These are phyloP conservation scores for Hymenochaete sp. DNA, from an alignment of 1,284 basidiomycete species.

Conservation along the genomic window DNA sequence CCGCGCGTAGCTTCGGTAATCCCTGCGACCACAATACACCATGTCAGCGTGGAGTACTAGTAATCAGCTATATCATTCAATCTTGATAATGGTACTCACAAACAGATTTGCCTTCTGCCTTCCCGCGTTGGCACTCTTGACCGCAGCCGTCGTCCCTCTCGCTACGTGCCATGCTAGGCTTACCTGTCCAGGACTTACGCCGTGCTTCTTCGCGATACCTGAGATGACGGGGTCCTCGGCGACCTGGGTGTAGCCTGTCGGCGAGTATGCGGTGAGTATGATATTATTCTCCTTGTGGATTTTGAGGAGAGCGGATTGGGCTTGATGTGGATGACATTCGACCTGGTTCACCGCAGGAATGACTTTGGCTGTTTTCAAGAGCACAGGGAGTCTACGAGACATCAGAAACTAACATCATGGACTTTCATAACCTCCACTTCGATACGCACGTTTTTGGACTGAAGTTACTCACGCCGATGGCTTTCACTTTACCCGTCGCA, in stretches of 20 bases:
- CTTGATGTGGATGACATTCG: slow-evolving; percentile 34
- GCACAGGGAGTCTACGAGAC: slow-evolving; percentile 12
- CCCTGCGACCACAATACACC: slow-evolving; percentile 7
- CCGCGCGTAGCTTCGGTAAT: slow-evolving; percentile 17
- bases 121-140: slow-evolving; percentile 20
- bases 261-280: slow-evolving; percentile 36
- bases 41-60: background rate
- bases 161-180: slow-evolving; percentile 22
- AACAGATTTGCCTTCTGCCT: slow-evolving; percentile 21
- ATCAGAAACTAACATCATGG: background rate
- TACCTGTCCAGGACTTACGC: slow-evolving; percentile 20
- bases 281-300: slow-evolving; percentile 33
- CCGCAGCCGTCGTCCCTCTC: slow-evolving; percentile 19
- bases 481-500: slow-evolving; percentile 53
- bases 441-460: slow-evolving; percentile 14
- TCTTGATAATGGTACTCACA: slow-evolving; percentile 1
- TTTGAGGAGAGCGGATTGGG: slow-evolving; percentile 29
- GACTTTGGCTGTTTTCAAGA: slow-evolving; percentile 31
- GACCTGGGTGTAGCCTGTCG: slow-evolving; percentile 22
- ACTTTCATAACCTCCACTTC: no score
- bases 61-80: background rate
- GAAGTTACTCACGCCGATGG: slow-evolving; percentile 32
- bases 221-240: slow-evolving; percentile 19
- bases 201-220: slow-evolving; percentile 20
- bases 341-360: slow-evolving; percentile 40